Evolutionary conservation across 2,329 filamentous ascomycete species (phyloP).

Genomic region (Pseudocercospora cruenta): DNA sequence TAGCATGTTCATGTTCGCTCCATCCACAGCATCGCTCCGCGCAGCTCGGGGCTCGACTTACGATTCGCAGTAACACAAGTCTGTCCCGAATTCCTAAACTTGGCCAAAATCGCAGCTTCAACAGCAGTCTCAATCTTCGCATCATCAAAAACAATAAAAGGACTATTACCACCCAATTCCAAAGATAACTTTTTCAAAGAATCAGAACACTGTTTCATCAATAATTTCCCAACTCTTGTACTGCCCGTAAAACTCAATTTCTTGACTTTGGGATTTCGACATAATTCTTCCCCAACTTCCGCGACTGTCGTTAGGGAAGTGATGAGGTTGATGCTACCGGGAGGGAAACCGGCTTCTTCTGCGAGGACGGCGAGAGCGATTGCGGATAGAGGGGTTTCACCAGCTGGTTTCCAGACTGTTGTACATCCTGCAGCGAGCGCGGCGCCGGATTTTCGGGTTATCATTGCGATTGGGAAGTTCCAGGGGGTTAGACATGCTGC

Average conservation of each 20-base stretch:
- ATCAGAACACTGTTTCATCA: conserved; percentile 30
- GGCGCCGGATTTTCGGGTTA: conserved; percentile 39
- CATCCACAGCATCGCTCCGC: too few relatives aligned
- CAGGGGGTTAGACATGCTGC: conserved; percentile 35
- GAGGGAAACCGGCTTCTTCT: conserved; percentile 35
- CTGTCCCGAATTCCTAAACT: conserved; percentile 37
- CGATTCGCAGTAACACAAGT: conserved; percentile 48
- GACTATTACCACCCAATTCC: conserved; percentile 40
- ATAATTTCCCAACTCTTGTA: conserved; percentile 37
- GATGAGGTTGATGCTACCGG: conserved; percentile 34
- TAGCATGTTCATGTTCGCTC: too few relatives aligned
- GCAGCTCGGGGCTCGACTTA: too few relatives aligned
- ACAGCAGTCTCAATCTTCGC: conserved; percentile 37
- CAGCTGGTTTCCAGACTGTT: conserved; percentile 37
- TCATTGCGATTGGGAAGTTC: conserved; percentile 44
- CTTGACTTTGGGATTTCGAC: conserved; percentile 28
- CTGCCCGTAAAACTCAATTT: conserved; percentile 40
- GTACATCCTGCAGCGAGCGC: conserved; percentile 42
- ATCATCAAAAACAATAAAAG: conserved; percentile 42
- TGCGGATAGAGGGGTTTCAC: conserved; percentile 38
- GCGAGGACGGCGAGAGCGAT: conserved; percentile 36
- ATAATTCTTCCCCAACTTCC: conserved; percentile 31
- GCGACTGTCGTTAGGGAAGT: conserved; percentile 28
- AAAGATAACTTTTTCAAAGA: conserved; percentile 37
- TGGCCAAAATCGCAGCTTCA: conserved; percentile 31